Conservation (phyloP, 805 yeast genomes). For the Candida ulmi region DNA sequence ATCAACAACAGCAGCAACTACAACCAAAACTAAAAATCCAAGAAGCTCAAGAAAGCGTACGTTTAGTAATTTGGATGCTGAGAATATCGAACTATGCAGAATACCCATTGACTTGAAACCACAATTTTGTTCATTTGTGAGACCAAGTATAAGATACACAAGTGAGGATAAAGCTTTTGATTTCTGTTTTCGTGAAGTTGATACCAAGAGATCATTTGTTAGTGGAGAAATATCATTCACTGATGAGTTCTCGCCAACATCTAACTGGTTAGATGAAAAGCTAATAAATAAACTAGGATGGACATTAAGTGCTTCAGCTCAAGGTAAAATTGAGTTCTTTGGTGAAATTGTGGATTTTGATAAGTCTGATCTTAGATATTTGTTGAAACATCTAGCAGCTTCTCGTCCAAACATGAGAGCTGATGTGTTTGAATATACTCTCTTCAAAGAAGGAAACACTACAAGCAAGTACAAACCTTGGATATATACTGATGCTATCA, state of each 20-base stretch:
- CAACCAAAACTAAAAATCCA: too few species aligned
- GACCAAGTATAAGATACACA: slow-evolving; percentile 10
- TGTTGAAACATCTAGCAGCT: neutral
- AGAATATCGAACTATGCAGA: too few species aligned
- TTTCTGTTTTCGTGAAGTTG: slow-evolving; percentile 4
- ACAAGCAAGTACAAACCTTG: neutral
- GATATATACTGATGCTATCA: neutral
- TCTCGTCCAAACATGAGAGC: too few species aligned
- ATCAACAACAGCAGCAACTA: too few species aligned
- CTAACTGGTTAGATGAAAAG: too few species aligned
- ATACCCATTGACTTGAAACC: neutral
- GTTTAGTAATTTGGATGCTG: too few species aligned
- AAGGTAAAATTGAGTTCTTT: neutral
- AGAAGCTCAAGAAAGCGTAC: too few species aligned
- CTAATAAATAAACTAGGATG: too few species aligned
- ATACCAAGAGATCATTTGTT: neutral
- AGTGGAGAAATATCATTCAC: slow-evolving; percentile 5
- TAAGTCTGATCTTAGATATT: slow-evolving; percentile 11
- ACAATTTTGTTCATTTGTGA: slow-evolving; percentile 10
- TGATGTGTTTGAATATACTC: too few species aligned
- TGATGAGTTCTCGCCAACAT: neutral
- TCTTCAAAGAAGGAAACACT: neutral
- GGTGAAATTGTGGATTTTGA: slow-evolving; percentile 19
- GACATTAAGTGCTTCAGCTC: too few species aligned
- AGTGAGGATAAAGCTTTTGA: slow-evolving; percentile 4